Conservation (phyloP, 2,329 filamentous ascomycete species). For the Cladosporium colombiae region DNA sequence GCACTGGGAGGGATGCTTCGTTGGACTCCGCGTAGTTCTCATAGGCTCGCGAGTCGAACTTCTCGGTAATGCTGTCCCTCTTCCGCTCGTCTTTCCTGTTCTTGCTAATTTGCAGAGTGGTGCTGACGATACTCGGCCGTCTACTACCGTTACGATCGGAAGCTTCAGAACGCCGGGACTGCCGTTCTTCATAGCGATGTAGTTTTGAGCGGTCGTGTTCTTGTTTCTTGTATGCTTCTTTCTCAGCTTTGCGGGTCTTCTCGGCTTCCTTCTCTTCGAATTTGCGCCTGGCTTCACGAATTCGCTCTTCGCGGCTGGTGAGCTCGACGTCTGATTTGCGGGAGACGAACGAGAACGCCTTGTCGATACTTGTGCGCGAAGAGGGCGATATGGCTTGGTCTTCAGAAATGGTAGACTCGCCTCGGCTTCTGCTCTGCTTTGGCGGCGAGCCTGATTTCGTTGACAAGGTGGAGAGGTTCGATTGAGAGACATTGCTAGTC, state of each 20-base stretch:
- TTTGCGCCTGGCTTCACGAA: constrained; percentile 57
- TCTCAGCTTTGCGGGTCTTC: constrained; percentile 56
- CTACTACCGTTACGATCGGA: constrained; percentile 15
- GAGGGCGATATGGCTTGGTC: constrained; percentile 53
- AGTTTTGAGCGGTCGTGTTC: constrained; percentile 48
- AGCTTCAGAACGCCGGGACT: constrained; percentile 45
- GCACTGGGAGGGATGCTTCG: constrained; percentile 28
- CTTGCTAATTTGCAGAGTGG: constrained; percentile 5
- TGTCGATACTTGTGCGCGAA: constrained; percentile 59
- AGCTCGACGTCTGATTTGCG: constrained; percentile 52
- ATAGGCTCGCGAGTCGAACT: constrained; percentile 29
- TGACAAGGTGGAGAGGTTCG: constrained; percentile 51
- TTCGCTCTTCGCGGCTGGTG: constrained; percentile 55
- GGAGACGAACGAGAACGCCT: constrained; percentile 52
- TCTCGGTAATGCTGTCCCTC: constrained; percentile 25
- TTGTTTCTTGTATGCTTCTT: constrained; percentile 51
- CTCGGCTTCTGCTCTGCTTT: constrained; percentile 43
- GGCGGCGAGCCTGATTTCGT: constrained; percentile 31
- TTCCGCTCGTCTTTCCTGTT: constrained; percentile 25
- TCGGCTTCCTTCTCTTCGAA: constrained; percentile 61
- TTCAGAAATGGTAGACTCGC: constrained; percentile 43
- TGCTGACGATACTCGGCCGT: constrained; percentile 4
- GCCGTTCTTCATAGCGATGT: constrained; percentile 45
- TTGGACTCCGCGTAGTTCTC: constrained; percentile 31
- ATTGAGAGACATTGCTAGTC: constrained; percentile 54